Evolutionary conservation across 345 rosid species (phyloP), one percentile per base, ranked within the genome.

Genomic region (Heritiera littoralis): DNA sequence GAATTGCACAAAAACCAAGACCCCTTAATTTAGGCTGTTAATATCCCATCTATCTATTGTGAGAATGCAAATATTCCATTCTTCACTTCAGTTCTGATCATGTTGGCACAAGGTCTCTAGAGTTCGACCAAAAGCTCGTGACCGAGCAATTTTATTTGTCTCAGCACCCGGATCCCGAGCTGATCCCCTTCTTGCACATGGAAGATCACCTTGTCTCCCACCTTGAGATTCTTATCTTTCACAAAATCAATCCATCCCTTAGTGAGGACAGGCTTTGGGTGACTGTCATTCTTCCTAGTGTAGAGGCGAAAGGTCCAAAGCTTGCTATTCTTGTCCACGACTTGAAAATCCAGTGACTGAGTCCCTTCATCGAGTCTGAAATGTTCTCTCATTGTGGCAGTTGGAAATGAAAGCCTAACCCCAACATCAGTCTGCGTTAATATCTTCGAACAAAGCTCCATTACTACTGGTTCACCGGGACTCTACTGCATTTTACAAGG

Each of bases 401-500:
- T 49, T 15, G 75, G 75, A 48, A 71, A 71, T 7, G 59, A 71
- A 11, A 71, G 20, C 56, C 75, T 51, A 51, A 71, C 59, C 6
- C 6, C 1, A 1, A 28, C 43, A 49, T 71, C 59, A 7, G 75
- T 71, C 2, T 6, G 23, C 2, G 10, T 30, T 15, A 71, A 71
- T 49, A 49, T 49, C 59, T 71, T 71, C 0, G 59, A 49, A 43
- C 56, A 66, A 66, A 66, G 48, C 30, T 66, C 71, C 51, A 13
- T 0, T 43, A 6, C 43, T 40, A 40, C 14, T 49, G 17, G 15
- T 49, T 12, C 54, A 49, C 54, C 52, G 7, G 14, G 14, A 10
- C 0, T 11, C 52, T 2, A 49, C 54, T 12, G 43, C 43, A 41
- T 41, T 41, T 3, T 0, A 41, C 43, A 41, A 5, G 43, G 6